phyloP scores from a whole-genome alignment of 257 asterid species.

The Capsicum rhomboideum region DNA sequence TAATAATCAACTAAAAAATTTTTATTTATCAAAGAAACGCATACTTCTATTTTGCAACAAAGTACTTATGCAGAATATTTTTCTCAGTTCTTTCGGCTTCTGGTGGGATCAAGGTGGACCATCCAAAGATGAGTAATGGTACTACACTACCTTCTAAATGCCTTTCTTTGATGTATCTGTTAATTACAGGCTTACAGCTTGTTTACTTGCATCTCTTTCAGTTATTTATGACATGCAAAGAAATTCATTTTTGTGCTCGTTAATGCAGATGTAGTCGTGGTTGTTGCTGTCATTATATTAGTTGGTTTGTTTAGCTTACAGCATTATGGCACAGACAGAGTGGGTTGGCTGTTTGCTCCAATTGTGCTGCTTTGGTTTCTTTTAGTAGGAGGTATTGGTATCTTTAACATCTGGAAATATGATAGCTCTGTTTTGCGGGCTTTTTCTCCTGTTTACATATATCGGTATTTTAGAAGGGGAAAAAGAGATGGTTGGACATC shows the following conservation, averaged over 20 bases:
- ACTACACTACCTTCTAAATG: constrained; percentile 11
- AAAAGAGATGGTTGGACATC: constrained; percentile 69
- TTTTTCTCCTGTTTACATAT: constrained; percentile 77
- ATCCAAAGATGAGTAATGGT: constrained; percentile 84
- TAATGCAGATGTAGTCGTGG: constrained; percentile 71
- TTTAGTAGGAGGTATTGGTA: constrained; percentile 88
- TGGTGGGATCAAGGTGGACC: constrained; percentile 89
- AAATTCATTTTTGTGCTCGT: not conserved
- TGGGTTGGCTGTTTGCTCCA: constrained; percentile 97
- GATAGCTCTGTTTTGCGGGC: constrained; percentile 81
- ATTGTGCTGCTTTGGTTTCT: constrained; percentile 89
- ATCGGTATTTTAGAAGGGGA: constrained; percentile 58
- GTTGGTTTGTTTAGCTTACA: constrained; percentile 95
- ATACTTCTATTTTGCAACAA: not conserved
- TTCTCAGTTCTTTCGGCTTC: constrained; percentile 86
- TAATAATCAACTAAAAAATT: not conserved
- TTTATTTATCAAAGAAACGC: not conserved
- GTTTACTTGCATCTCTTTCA: not conserved
- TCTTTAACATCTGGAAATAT: constrained; percentile 64
- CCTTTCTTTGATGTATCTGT: not conserved
- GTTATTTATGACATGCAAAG: not conserved
- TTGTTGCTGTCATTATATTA: constrained; percentile 80
- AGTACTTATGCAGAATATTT: constrained; percentile 13
- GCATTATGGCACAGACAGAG: constrained; percentile 93
- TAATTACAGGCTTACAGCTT: not conserved